These are phyloP conservation scores for Apiospora saccharicola DNA, from an alignment of 2,329 filamentous ascomycete genomes.

Conservation along the genomic window DNA sequence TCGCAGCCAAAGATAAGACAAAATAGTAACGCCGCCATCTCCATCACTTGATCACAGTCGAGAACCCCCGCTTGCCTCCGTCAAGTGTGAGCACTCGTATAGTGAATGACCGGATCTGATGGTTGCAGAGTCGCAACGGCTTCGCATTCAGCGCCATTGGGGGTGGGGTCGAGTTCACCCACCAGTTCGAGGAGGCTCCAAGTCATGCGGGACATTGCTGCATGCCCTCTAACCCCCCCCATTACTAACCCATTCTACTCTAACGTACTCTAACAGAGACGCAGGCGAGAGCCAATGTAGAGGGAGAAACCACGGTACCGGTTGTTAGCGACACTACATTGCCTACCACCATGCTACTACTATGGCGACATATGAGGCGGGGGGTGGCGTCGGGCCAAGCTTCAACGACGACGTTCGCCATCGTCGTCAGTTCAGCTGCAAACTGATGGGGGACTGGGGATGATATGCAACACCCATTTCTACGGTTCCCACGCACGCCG, in stretches of 20 bases:
- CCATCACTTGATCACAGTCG: neutral
- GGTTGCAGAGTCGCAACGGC: conserved; percentile 16
- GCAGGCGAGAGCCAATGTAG: neutral
- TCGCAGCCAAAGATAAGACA: neutral
- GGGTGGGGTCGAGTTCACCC: neutral
- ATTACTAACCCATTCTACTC: too few relatives aligned
- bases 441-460: neutral
- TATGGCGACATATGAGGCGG: neutral
- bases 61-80: neutral
- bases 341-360: too few relatives aligned
- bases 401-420: neutral
- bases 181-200: conserved; percentile 18
- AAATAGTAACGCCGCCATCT: neutral
- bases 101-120: conserved; percentile 2
- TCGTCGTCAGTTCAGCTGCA: neutral
- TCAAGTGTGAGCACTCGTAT: neutral
- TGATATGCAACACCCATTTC: neutral
- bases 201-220: conserved; percentile 3
- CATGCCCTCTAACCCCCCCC: neutral
- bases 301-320: neutral
- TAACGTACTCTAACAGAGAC: neutral
- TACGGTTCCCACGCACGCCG: neutral
- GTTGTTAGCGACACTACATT: neutral
- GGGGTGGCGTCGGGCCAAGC: conserved; percentile 15
- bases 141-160: neutral